These are phyloP conservation scores for Saccharomyces kudriavzevii DNA, from an alignment of 805 yeast genomes.

Conservation along the genomic window DNA sequence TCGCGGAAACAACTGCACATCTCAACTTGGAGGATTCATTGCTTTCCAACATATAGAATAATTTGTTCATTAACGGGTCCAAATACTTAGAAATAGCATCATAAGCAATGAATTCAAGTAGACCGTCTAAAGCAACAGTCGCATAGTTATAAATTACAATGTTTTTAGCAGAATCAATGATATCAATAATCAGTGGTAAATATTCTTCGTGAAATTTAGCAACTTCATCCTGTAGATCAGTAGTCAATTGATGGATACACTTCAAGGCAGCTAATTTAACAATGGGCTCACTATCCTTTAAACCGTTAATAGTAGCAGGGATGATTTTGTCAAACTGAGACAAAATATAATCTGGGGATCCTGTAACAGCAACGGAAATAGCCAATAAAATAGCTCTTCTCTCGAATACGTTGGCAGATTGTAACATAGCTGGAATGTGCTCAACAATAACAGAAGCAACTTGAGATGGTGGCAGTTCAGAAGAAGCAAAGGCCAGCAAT, in stretches of 20 bases:
- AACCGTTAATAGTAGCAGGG: conserved; percentile 64
- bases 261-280: conserved; percentile 84
- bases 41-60: conserved; percentile 71
- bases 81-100: conserved; percentile 76
- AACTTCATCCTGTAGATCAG: conserved; percentile 75
- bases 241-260: conserved; percentile 67
- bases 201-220: conserved; percentile 78
- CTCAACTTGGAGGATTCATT: conserved; percentile 66
- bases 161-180: conserved; percentile 78
- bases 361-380: conserved; percentile 74
- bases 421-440: conserved; percentile 47
- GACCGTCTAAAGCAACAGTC: conserved; percentile 82
- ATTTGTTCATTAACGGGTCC: conserved; percentile 83
- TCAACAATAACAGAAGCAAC: conserved; percentile 74
- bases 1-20: conserved; percentile 82
- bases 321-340: conserved; percentile 67
- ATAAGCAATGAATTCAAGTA: conserved; percentile 83
- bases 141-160: conserved; percentile 84
- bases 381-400: conserved; percentile 83
- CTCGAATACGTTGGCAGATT: conserved; percentile 61
- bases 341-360: conserved; percentile 88
- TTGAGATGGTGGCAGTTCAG: conserved; percentile 87
- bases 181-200: conserved; percentile 77
- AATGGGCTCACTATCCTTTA: conserved; percentile 62
- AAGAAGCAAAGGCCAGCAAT: conserved; percentile 66